These are phyloP conservation scores for Populus trichocarpa DNA, from an alignment of 441 rosid genomes.

Conservation along the genomic window DNA sequence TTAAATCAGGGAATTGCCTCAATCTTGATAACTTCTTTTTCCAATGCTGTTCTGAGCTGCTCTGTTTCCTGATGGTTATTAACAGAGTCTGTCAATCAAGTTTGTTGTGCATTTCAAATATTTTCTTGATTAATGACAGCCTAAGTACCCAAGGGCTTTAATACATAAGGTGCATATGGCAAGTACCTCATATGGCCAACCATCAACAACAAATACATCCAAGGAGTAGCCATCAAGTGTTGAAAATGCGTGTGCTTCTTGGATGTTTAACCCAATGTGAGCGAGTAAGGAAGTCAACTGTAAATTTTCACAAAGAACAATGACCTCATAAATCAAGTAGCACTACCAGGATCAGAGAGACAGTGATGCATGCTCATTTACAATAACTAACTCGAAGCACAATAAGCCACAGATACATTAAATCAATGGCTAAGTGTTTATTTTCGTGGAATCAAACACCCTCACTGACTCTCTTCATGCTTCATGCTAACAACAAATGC, in stretches of 20 bases:
- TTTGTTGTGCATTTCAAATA: slow-evolving; percentile 2
- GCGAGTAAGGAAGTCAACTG: slow-evolving; percentile 87
- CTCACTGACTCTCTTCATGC: background rate
- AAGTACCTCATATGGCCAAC: slow-evolving; percentile 90
- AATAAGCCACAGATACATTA: background rate
- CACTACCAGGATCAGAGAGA: slow-evolving; percentile 1
- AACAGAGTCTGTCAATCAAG: slow-evolving; percentile 19
- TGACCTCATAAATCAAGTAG: slow-evolving; percentile 19
- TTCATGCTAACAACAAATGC: background rate
- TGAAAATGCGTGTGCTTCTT: slow-evolving; percentile 96
- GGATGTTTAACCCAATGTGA: slow-evolving; percentile 83
- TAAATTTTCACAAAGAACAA: slow-evolving; percentile 24
- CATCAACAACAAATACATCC: slow-evolving; percentile 96
- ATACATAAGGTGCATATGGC: background rate
- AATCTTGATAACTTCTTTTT: slow-evolving; percentile 59
- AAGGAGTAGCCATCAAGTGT: slow-evolving; percentile 86
- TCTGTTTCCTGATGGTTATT: slow-evolving; percentile 59
- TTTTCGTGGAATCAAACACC: background rate
- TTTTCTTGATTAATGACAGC: slow-evolving; percentile 6
- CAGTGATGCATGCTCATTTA: background rate
- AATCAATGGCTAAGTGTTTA: background rate
- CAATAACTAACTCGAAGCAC: background rate
- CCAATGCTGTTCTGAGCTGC: slow-evolving; percentile 66
- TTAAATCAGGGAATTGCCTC: slow-evolving; percentile 48
- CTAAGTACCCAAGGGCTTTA: background rate